Base-by-base conservation (phyloP, 345 rosid genomes). In the Gossypium sturtianum region DNA sequence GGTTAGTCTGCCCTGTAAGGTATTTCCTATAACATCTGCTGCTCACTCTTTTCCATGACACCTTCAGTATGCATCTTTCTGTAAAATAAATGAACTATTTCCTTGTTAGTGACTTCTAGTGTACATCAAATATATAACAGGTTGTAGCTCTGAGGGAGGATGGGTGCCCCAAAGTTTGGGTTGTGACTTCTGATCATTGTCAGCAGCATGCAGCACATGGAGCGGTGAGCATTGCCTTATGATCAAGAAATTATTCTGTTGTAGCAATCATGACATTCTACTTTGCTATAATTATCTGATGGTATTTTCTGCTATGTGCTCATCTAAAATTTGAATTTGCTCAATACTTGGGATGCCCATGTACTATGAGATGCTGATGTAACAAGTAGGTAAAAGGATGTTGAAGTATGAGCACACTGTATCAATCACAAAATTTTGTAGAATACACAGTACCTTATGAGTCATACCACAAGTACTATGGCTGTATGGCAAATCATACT, bases 131-230 rank as follows among this genome's bases (percentile, higher is more conserved):
- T 68, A 71, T 73, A 45, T 41, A 64, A 74, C 83, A 94, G 98
- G 96, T 94, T 76, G 97, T 79, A 66, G 97, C 93, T 38, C 81
- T 94, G 80, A 94, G 72, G 84, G 90, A 86, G 57, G 97, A 90
- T 79, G 98, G 98, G 59, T 92, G 98, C 77, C 98, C 97, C 22
- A 89, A 83, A 81, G 97, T 94, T 44, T 90, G 97, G 98, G 98
- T 94, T 61, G 98, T 85, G 77, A 94, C 97, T 72, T 94, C 98
- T 60, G 98, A 94, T 84, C 86, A 61, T 66, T 73, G 76, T 76
- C 91, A 94, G 77, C 97, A 94, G 82, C 91, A 88, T 59, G 91
- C 97, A 7, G 97, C 97, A 15, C 80, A 92, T 83, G 98, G 94
- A 88, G 98, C 97, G 60, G 98, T 92, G 90, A 70, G 88, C 73